A percentile compares a stretch with the other conserved stretches of the same genome.
Evolutionary conservation across 441 rosid genomes (phyloP).

Genomic region (Pelargonium cotyledonis): DNA sequence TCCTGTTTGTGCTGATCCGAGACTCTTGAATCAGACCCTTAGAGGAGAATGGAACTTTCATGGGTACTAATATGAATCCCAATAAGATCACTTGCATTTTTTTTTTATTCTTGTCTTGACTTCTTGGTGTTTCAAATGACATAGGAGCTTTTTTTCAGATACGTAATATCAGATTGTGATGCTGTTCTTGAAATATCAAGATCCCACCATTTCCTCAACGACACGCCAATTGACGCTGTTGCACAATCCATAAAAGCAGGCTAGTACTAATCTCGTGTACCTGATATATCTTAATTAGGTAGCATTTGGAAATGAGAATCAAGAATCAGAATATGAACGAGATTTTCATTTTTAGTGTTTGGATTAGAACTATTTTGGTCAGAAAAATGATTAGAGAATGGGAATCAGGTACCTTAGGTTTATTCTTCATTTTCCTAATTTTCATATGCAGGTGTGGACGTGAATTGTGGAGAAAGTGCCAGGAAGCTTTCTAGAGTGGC

Average conservation of each 20-base stretch:
- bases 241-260: constrained; percentile 62
- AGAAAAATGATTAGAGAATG: too few relatives aligned
- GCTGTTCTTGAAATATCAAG: constrained; percentile 52
- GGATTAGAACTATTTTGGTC: too few relatives aligned
- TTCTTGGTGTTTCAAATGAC: neutral
- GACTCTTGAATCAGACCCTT: constrained; percentile 29
- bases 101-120: neutral
- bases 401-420: too few relatives aligned
- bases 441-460: constrained; percentile 33
- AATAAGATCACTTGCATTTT: too few relatives aligned
- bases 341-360: too few relatives aligned
- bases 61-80: constrained; percentile 22
- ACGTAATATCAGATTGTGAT: constrained; percentile 80
- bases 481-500: constrained; percentile 64
- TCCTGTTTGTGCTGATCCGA: constrained; percentile 42
- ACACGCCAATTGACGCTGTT: constrained; percentile 84
- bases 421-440: neutral
- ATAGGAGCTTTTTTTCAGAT: constrained; percentile 33
- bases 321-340: too few relatives aligned
- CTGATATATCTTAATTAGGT: too few relatives aligned
- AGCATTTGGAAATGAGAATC: too few relatives aligned
- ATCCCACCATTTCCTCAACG: constrained; percentile 53
- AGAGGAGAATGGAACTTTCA: constrained; percentile 38
- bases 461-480: constrained; percentile 65
- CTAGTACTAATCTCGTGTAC: neutral